Conservation (phyloP, 345 rosid species). For the Eucalyptus shirleyi region DNA sequence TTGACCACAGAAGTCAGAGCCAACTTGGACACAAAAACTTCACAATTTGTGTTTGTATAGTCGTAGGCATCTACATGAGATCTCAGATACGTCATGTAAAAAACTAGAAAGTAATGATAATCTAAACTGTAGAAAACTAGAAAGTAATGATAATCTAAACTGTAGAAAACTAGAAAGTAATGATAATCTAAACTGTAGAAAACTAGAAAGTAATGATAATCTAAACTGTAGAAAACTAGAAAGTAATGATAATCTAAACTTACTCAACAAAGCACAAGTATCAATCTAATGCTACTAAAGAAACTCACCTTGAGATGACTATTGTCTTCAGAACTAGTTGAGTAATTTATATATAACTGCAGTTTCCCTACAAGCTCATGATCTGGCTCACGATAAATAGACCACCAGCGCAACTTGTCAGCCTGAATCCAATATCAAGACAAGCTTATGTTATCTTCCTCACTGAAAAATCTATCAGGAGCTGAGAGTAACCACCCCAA, state of each 20-base stretch:
- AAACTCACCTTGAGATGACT: constrained; percentile 62
- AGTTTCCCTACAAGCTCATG: constrained; percentile 84
- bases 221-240: background rate
- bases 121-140: background rate
- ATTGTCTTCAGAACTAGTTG: constrained; percentile 75
- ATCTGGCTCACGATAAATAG: constrained; percentile 84
- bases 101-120: background rate
- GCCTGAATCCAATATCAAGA: constrained; percentile 37
- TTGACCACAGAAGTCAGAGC: background rate
- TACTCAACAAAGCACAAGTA: background rate
- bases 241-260: background rate
- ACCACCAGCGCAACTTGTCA: constrained; percentile 93
- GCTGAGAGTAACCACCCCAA: background rate
- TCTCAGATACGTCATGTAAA: background rate
- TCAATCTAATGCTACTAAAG: background rate
- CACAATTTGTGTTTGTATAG: background rate
- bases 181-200: background rate
- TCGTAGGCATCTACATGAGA: background rate
- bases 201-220: background rate
- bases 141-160: background rate
- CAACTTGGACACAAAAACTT: background rate
- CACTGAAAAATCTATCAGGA: background rate
- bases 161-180: background rate
- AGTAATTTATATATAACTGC: constrained; percentile 72
- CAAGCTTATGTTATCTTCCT: background rate